Evolutionary conservation across 1,284 basidiomycete genomes (phyloP).

Genomic region (Lentinula novae-zelandiae): DNA sequence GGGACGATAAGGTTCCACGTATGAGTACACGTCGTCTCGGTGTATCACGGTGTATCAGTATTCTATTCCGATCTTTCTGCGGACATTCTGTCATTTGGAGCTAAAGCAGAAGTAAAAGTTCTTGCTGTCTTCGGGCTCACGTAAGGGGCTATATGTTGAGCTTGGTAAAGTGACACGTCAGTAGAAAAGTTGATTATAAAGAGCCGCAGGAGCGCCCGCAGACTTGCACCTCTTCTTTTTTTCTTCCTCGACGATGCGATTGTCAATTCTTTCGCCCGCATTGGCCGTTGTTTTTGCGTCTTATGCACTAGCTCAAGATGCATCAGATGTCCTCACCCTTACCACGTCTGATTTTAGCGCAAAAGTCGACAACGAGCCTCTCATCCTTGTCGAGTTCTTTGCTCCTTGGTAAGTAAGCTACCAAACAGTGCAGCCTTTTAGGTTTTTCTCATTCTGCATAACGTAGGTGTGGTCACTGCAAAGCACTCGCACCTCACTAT

Average conservation of each 20-base stretch:
- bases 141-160: not conserved
- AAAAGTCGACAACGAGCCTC: slow-evolving; percentile 63
- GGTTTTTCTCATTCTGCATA: not conserved
- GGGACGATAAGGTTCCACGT: too few species aligned
- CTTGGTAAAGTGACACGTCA: slow-evolving; percentile 39
- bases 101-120: not conserved
- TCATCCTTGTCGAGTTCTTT: slow-evolving; percentile 96
- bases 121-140: not conserved
- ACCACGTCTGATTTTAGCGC: slow-evolving; percentile 71
- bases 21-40: too few species aligned
- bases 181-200: slow-evolving; percentile 29
- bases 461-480: slow-evolving; percentile 85
- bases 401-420: not conserved
- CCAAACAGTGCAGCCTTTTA: not conserved
- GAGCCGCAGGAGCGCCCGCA: not conserved
- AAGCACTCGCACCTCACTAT: slow-evolving; percentile 90
- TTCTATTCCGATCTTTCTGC: not conserved
- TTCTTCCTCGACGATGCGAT: slow-evolving; percentile 51
- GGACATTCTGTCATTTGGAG: not conserved
- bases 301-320: slow-evolving; percentile 53
- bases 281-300: slow-evolving; percentile 52
- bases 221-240: slow-evolving; percentile 15
- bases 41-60: too few species aligned
- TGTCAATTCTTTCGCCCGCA: slow-evolving; percentile 46
- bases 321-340: slow-evolving; percentile 83